A percentile compares a stretch with the other conserved stretches of the same genome.
These are phyloP conservation scores for Tulasnella sp. DNA, from an alignment of 768 basidiomycete species.

Conservation along the genomic window DNA sequence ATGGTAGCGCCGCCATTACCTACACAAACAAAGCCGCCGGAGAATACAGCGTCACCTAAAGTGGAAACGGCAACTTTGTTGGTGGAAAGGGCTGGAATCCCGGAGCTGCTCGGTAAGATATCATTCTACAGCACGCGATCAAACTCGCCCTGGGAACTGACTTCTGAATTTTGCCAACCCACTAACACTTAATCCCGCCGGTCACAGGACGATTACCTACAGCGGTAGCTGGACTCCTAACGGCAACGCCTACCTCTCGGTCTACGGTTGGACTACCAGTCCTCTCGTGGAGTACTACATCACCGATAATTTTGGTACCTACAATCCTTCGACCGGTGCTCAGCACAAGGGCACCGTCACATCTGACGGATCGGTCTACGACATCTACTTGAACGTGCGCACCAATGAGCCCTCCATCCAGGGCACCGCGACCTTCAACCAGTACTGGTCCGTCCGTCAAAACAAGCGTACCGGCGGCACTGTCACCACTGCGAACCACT, in stretches of 20 bases:
- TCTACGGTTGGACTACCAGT: slow-evolving; percentile 14
- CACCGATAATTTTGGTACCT: slow-evolving; percentile 6
- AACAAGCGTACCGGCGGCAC: slow-evolving; percentile 6
- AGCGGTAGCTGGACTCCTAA: not conserved
- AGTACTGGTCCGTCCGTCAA: slow-evolving; percentile 15
- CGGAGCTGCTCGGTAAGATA: slow-evolving; percentile 26
- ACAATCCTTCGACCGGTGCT: slow-evolving; percentile 8
- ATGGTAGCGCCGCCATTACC: slow-evolving; percentile 23
- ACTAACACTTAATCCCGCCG: too few species aligned
- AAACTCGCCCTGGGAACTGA: too few species aligned
- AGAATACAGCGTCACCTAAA: slow-evolving; percentile 28
- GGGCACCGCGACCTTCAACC: too few species aligned
- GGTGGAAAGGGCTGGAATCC: slow-evolving; percentile 34
- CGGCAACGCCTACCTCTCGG: not conserved
- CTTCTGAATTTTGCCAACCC: too few species aligned
- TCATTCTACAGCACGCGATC: too few species aligned
- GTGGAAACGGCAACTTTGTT: slow-evolving; percentile 29
- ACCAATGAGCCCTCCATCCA: slow-evolving; percentile 11
- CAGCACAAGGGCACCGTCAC: too few species aligned
- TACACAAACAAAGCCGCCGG: slow-evolving; percentile 28
- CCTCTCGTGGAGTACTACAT: too few species aligned
- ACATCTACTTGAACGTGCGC: slow-evolving; percentile 10
- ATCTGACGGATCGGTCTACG: slow-evolving; percentile 7
- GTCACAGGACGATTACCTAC: slow-evolving; percentile 1
- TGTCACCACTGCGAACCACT: slow-evolving; percentile 13